Percentiles rank a stretch among this genome's conserved stretches.
Evolutionary conservation across 2,329 filamentous ascomycete genomes (phyloP).

Genomic region (Phyllosticta citribraziliensis): DNA sequence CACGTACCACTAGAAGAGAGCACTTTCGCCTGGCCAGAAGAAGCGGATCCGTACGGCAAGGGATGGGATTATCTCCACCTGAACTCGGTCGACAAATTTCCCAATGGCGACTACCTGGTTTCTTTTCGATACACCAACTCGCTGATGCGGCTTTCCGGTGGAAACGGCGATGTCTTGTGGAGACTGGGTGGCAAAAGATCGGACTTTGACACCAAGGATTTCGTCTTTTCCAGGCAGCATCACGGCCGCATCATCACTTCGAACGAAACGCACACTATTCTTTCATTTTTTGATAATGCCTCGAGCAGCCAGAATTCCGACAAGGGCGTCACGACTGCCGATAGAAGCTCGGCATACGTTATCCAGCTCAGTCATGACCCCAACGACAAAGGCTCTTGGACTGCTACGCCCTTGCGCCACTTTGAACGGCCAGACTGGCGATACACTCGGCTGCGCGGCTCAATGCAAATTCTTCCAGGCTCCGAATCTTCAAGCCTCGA

Average conservation of each 20-base stretch:
- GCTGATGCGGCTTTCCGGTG: constrained; percentile 19
- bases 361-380: constrained; percentile 1
- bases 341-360: constrained; percentile 3
- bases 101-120: constrained; percentile 19
- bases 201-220: constrained; percentile 11
- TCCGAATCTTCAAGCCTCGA: background rate
- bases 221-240: constrained; percentile 5
- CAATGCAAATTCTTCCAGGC: constrained; percentile 31
- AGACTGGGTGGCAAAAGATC: constrained; percentile 23
- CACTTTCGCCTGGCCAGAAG: constrained; percentile 1
- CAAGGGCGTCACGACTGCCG: constrained; percentile 15
- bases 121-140: constrained; percentile 20
- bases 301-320: background rate
- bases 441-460: constrained; percentile 44
- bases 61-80: constrained; percentile 31
- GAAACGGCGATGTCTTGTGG: constrained; percentile 20
- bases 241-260: constrained; percentile 23
- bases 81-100: constrained; percentile 32
- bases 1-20: constrained; percentile 35
- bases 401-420: constrained; percentile 15
- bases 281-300: constrained; percentile 47
- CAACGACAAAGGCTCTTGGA: constrained; percentile 3
- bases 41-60: background rate
- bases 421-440: constrained; percentile 43
- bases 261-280: constrained; percentile 37